A percentile compares a stretch with the other conserved stretches of the same genome.
These are phyloP conservation scores for Grosmannia serpens DNA, from an alignment of 2,329 filamentous ascomycete genomes.

Conservation along the genomic window DNA sequence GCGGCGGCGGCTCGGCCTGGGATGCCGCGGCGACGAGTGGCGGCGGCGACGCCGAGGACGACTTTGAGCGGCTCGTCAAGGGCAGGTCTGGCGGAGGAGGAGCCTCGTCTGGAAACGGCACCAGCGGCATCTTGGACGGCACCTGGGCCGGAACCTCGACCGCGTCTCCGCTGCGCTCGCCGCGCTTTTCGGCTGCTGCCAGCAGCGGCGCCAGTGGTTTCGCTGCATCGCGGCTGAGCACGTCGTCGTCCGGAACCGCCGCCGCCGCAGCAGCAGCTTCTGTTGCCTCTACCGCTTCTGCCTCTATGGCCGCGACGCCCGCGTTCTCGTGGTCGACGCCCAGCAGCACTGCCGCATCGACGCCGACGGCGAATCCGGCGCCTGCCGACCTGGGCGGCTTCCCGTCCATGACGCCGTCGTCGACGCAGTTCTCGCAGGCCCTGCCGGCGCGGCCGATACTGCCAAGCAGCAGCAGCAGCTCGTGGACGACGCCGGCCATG, in stretches of 20 bases:
- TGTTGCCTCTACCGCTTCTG: background rate
- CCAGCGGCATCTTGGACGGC: constrained; percentile 7
- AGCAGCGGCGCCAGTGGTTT: background rate
- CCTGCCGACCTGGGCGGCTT: constrained; percentile 43
- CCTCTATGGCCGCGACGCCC: constrained; percentile 24
- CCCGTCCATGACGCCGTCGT: constrained; percentile 42
- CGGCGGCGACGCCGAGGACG: constrained; percentile 42
- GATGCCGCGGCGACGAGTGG: constrained; percentile 37
- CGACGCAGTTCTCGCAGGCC: constrained; percentile 53
- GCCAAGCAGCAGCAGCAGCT: background rate
- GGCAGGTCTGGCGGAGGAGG: constrained; percentile 32
- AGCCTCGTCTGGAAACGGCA: background rate
- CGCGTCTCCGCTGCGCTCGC: background rate
- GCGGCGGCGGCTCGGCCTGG: constrained; percentile 17
- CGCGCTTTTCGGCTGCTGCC: background rate
- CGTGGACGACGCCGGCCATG: constrained; percentile 28
- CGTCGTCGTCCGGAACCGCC: constrained; percentile 18
- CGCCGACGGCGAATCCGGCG: constrained; percentile 3
- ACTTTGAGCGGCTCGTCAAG: constrained; percentile 85
- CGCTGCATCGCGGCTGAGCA: constrained; percentile 6
- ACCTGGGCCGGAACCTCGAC: constrained; percentile 4
- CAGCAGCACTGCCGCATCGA: background rate
- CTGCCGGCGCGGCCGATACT: constrained; percentile 31
- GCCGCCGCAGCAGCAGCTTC: constrained; percentile 15
- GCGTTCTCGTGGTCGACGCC: constrained; percentile 54